Evolutionary conservation across 805 yeast species (phyloP), one percentile per base, ranked within the genome.

Genomic region (Starmerella geochares): DNA sequence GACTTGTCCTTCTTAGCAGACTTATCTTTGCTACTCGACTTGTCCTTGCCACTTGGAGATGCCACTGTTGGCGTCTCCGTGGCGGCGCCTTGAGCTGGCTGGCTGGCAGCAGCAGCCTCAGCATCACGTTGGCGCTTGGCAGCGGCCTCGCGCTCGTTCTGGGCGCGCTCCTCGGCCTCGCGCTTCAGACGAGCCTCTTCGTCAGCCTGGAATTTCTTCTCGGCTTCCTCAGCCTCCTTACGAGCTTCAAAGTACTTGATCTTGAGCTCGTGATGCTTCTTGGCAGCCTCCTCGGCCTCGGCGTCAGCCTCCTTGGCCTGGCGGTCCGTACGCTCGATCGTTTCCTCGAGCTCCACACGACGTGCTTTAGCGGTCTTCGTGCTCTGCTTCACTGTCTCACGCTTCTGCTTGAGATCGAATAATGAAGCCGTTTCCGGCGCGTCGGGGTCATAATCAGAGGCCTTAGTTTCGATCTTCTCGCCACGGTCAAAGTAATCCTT

Each of bases 361-460:
- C 49, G 43, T 20, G 25, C 43, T 50, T 51, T 53, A 21, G 55
- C 50, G 29, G 40, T 51, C 55, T 54, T 52, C 29, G 53, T 55
- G 48, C 31, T 32, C 41, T 21, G 43, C 48, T 54, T 54, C 16
- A 54, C 55, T 31, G 55, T 55, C 40, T 56, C 61, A 31, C 52
- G 54, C 62, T 64, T 57, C 69, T 81, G 80, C 75, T 82, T 81
- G 69, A 80, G 83, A 33, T 54, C 52, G 65, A 80, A 51, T 36
- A 54, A 32, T 23, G 55, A 49, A 19, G 57, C 62, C 16, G 55
- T 50, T 52, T 58, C 60, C 20, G 49, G 51, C 46, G 58, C 62
- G 35, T 55, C 59, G 19, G 59, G 58, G 23, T 51, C 52, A 44
- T 57, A 54, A 46, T 60, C 65, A 47, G 60, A 60, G 39, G 42